Evolutionary conservation across 495 filamentous ascomycete species (phyloP).

Genomic region (Penicillium fimorum): DNA sequence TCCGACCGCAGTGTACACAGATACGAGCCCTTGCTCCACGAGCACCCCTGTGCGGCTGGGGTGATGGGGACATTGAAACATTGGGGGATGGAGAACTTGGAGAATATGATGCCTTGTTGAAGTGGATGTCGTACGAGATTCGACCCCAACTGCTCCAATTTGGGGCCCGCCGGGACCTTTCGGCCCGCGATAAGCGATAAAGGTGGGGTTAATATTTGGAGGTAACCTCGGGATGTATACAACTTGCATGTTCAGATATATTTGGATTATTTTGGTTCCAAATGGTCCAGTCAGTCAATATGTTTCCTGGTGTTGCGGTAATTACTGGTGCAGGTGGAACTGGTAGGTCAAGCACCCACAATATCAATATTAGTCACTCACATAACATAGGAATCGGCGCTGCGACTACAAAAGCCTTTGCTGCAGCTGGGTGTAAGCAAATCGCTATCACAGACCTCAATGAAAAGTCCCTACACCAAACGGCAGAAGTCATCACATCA

Average conservation of each 20-base stretch:
- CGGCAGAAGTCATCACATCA: slow-evolving; percentile 28
- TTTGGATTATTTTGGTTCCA: neutral
- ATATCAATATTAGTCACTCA: neutral
- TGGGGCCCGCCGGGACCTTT: slow-evolving; percentile 1
- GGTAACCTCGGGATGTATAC: neutral
- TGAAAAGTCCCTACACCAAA: slow-evolving; percentile 34
- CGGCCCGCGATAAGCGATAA: slow-evolving; percentile 15
- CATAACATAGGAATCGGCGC: slow-evolving; percentile 50
- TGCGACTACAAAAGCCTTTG: slow-evolving; percentile 51
- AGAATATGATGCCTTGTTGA: slow-evolving; percentile 13
- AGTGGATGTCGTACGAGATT: slow-evolving; percentile 16
- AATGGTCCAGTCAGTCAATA: neutral
- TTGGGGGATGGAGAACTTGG: slow-evolving; percentile 32
- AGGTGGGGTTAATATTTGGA: slow-evolving; percentile 4
- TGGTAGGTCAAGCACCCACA: slow-evolving; percentile 13
- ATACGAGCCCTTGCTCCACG: slow-evolving; percentile 40
- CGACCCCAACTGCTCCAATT: slow-evolving; percentile 16
- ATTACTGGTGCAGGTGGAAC: slow-evolving; percentile 35
- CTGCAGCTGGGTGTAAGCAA: slow-evolving; percentile 44
- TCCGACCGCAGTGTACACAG: slow-evolving; percentile 42
- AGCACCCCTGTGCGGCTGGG: slow-evolving; percentile 21
- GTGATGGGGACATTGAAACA: slow-evolving; percentile 37
- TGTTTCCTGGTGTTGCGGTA: slow-evolving; percentile 34
- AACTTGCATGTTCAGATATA: neutral
- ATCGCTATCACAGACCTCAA: slow-evolving; percentile 54